Evolutionary conservation across 192 early-diverging fungal genomes (phyloP).

Genomic region (Umbelopsis vinacea): DNA sequence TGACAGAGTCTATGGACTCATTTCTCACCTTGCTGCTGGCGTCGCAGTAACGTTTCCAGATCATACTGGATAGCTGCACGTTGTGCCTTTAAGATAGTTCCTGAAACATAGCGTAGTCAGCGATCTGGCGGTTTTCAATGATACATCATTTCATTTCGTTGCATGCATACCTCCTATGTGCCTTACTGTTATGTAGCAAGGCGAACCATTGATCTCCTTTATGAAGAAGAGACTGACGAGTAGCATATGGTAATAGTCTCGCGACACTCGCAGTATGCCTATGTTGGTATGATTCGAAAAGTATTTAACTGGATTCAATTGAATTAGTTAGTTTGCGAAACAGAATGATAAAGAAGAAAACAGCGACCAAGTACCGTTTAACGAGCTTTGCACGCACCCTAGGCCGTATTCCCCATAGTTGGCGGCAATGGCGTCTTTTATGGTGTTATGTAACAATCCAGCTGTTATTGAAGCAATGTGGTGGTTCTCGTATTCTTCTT

Average conservation of each 20-base stretch:
- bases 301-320: conserved; percentile 46
- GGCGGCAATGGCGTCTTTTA: conserved; percentile 44
- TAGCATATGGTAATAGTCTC: conserved; percentile 48
- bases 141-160: not conserved
- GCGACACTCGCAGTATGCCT: conserved; percentile 48
- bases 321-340: not conserved
- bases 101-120: conserved; percentile 14
- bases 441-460: conserved; percentile 33
- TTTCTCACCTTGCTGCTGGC: not conserved
- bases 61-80: conserved; percentile 48
- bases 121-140: not conserved
- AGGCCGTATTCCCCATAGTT: conserved; percentile 57
- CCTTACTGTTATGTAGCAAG: conserved; percentile 45
- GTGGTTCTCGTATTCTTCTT: conserved; percentile 22
- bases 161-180: conserved; percentile 46
- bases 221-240: conserved; percentile 55
- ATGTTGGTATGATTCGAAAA: conserved; percentile 52
- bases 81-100: conserved; percentile 47
- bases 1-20: not conserved
- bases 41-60: conserved; percentile 11
- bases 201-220: conserved; percentile 40
- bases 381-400: conserved; percentile 37
- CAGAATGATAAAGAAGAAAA: not conserved
- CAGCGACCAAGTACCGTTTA: conserved; percentile 34
- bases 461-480: conserved; percentile 37